These are phyloP conservation scores for Cercospora zeina DNA, from an alignment of 2,329 filamentous ascomycete species.

Conservation along the genomic window DNA sequence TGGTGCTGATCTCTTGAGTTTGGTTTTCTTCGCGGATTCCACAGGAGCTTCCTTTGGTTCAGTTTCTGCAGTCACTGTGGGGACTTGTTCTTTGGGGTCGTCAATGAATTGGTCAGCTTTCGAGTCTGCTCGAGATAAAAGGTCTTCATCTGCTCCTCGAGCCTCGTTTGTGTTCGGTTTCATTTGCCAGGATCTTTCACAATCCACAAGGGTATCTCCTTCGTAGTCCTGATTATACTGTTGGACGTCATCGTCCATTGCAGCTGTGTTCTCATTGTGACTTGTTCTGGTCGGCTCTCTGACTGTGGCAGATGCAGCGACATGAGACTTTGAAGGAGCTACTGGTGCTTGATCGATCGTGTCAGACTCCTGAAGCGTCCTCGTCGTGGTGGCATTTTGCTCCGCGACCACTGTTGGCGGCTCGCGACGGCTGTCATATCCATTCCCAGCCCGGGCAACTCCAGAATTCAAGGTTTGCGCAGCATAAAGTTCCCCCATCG, in stretches of 20 bases:
- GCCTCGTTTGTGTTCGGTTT: not conserved
- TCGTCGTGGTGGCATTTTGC: not conserved
- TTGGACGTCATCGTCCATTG: not conserved
- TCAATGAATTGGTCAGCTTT: too few relatives aligned
- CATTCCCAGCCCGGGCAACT: not conserved
- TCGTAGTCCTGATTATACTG: not conserved
- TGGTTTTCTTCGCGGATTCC: not conserved
- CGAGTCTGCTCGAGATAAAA: too few relatives aligned
- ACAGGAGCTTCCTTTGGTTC: not conserved
- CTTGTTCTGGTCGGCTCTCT: not conserved
- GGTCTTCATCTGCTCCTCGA: too few relatives aligned
- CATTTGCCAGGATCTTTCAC: not conserved
- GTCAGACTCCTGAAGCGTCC: not conserved
- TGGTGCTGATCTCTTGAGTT: not conserved
- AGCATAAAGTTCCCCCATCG: slow-evolving; percentile 4
- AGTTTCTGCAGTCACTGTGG: not conserved
- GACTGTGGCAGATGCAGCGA: not conserved
- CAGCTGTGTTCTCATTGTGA: not conserved
- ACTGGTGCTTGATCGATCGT: not conserved
- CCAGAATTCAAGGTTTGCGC: not conserved
- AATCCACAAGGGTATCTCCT: slow-evolving; percentile 1
- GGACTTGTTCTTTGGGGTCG: too few relatives aligned
- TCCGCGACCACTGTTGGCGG: not conserved
- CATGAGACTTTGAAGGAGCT: not conserved
- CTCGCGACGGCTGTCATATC: not conserved